These are phyloP conservation scores for Vigna unguiculata DNA, from an alignment of 306 rosid genomes.

Conservation along the genomic window DNA sequence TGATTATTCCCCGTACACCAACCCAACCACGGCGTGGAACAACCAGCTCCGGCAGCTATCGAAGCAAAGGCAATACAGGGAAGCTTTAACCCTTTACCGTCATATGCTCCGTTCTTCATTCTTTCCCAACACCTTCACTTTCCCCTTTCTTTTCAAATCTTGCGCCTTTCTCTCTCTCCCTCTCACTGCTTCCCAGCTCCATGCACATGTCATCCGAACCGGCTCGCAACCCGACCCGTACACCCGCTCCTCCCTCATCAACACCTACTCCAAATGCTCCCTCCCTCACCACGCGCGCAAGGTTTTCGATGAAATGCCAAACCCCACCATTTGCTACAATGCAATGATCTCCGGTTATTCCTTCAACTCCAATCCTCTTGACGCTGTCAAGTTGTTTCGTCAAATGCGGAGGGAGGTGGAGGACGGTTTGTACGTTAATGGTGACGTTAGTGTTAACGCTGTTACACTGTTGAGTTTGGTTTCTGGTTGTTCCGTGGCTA, in stretches of 20 bases:
- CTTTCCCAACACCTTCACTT: conserved; percentile 77
- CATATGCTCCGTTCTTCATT: conserved; percentile 78
- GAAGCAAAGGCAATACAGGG: conserved; percentile 62
- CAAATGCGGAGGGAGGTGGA: conserved; percentile 65
- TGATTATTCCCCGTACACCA: background rate
- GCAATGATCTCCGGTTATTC: conserved; percentile 79
- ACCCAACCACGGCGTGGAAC: conserved; percentile 68
- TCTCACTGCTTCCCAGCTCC: conserved; percentile 65
- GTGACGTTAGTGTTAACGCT: conserved; percentile 46
- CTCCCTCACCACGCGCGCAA: conserved; percentile 57
- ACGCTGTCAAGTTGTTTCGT: conserved; percentile 59
- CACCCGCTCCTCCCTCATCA: conserved; percentile 74
- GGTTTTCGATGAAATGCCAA: conserved; percentile 72
- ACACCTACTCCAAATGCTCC: conserved; percentile 61
- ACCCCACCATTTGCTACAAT: conserved; percentile 66
- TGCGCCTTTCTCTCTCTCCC: conserved; percentile 75
- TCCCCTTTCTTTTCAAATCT: conserved; percentile 86
- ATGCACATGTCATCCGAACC: conserved; percentile 71
- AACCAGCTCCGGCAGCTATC: conserved; percentile 67
- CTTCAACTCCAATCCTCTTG: conserved; percentile 49
- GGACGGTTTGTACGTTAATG: conserved; percentile 32
- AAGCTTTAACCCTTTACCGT: conserved; percentile 70
- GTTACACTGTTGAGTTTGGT: conserved; percentile 80
- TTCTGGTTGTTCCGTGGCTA: conserved; percentile 58
- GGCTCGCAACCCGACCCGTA: conserved; percentile 80